Evolutionary conservation across 768 basidiomycete species (phyloP), one percentile per base, ranked within the genome.

Genomic region (Gelatoporia subvermispora): DNA sequence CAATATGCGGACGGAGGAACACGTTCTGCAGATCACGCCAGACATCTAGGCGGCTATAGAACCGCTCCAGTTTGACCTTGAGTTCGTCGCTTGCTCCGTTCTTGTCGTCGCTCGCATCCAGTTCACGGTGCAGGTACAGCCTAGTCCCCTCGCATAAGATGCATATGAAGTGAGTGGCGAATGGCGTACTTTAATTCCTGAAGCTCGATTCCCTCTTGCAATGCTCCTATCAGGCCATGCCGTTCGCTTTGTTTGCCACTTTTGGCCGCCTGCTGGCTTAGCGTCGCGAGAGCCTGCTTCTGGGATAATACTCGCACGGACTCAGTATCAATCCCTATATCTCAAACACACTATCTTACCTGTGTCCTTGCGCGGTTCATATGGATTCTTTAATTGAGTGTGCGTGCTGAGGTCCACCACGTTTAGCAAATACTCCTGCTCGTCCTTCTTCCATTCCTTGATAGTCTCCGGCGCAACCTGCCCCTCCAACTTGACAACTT

Each of bases 111-210:
- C 28, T 13, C 7, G 28, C 28, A 31, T 31, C 28, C 7, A 31
- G 28, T 31, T 31, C 28, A 5, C 13, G 5, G 28, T 13, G 13
- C 28, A 15, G 13, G 16, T 8, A 15, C 23, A 15, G 42, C 25
- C 13, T 22, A 43, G 3, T n/a, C 22, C 40, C 20, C n/a, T 10
- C 11, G 20, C n/a, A 23, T 13, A 10, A 22, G 20, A n/a, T 68
- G 68, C 70, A 0, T 60, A 57, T 17, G 65, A 55, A 11, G 69
- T 61, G 21, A 56, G 54, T 15, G 56, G 43, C 21, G 1, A 70
- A 49, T 1, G 7, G 43, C 22, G 34, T 60, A 63, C 0, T 48
- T 51, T 1, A 55, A 53, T 45, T 66, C 61, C n/a, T 62, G 48
- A 4, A 69, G 13, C 42, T 65, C 66, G 9, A 60, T 47, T 11